Evolutionary conservation across 768 basidiomycete genomes (phyloP).

Genomic region (Podaxis mareebaensis): DNA sequence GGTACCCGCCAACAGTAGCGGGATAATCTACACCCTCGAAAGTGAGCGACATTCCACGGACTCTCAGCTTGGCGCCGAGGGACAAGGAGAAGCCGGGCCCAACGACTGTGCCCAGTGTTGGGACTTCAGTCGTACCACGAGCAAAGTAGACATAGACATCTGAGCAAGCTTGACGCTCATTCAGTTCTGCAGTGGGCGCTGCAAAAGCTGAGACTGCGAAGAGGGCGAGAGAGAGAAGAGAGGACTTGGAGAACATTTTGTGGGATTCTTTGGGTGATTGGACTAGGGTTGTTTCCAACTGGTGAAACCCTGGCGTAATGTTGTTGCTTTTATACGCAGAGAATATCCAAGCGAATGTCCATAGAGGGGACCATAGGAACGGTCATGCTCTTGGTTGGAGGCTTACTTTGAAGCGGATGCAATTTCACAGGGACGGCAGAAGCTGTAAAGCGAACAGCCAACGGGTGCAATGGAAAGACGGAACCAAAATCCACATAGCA

Average conservation of each 20-base stretch:
- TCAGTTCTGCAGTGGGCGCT: not conserved
- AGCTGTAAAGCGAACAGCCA: not conserved
- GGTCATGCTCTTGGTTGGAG: not conserved
- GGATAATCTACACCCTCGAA: conserved; percentile 19
- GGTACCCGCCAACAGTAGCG: conserved; percentile 17
- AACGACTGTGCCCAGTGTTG: conserved; percentile 18
- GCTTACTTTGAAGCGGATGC: not conserved
- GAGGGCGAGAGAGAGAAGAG: not conserved
- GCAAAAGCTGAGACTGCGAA: conserved; percentile 1
- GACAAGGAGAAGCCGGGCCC: conserved; percentile 17
- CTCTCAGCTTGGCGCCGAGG: conserved; percentile 2
- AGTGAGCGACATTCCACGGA: conserved; percentile 5
- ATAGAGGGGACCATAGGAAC: not conserved
- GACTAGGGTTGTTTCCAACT: not conserved
- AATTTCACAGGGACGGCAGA: not conserved
- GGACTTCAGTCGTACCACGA: conserved; percentile 19
- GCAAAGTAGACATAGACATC: conserved; percentile 17
- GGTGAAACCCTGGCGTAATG: not conserved
- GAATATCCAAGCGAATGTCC: not conserved
- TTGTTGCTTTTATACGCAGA: not conserved
- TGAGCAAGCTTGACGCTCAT: not conserved
- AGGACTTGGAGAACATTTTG: not conserved
- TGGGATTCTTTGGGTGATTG: not conserved
- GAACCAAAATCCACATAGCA: not conserved
- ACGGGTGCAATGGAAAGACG: not conserved